Conservation (phyloP, 495 filamentous ascomycete species). For the Penicillium arizonense region DNA sequence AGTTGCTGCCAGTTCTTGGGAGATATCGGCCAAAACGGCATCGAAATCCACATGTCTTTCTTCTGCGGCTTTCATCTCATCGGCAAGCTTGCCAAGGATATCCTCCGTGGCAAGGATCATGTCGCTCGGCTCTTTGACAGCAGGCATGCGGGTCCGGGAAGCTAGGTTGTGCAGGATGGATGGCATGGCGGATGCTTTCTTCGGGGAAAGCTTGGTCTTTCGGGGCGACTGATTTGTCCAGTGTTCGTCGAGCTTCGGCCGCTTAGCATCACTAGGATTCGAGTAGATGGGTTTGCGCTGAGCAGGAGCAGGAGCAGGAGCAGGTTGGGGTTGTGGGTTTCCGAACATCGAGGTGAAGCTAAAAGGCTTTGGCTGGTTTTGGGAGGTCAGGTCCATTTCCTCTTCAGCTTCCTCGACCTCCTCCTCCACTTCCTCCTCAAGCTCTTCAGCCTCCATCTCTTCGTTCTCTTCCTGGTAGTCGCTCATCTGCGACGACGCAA, state of each 20-base stretch:
- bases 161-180: slow-evolving; percentile 46
- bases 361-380: slow-evolving; percentile 17
- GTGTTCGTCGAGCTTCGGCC: slow-evolving; percentile 43
- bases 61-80: slow-evolving; percentile 52
- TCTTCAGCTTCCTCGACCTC: slow-evolving; percentile 42
- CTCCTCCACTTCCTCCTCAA: slow-evolving; percentile 20
- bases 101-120: slow-evolving; percentile 47
- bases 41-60: slow-evolving; percentile 55
- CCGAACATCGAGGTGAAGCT: slow-evolving; percentile 35
- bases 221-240: slow-evolving; percentile 40
- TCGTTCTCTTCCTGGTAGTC: slow-evolving; percentile 34
- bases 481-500: slow-evolving; percentile 31
- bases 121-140: slow-evolving; percentile 42
- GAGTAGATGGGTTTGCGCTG: slow-evolving; percentile 42
- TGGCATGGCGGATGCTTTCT: slow-evolving; percentile 50
- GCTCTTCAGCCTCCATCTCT: slow-evolving; percentile 24
- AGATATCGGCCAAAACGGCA: slow-evolving; percentile 51
- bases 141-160: slow-evolving; percentile 27
- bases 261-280: slow-evolving; percentile 42
- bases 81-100: slow-evolving; percentile 46
- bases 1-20: slow-evolving; percentile 51
- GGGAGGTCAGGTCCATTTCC: slow-evolving; percentile 22
- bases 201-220: slow-evolving; percentile 40
- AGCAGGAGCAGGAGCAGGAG: slow-evolving; percentile 11
- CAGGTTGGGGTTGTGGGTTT: slow-evolving; percentile 19